These are phyloP conservation scores for Diaporthe humulicola DNA, from an alignment of 2,329 filamentous ascomycete species.

Conservation along the genomic window DNA sequence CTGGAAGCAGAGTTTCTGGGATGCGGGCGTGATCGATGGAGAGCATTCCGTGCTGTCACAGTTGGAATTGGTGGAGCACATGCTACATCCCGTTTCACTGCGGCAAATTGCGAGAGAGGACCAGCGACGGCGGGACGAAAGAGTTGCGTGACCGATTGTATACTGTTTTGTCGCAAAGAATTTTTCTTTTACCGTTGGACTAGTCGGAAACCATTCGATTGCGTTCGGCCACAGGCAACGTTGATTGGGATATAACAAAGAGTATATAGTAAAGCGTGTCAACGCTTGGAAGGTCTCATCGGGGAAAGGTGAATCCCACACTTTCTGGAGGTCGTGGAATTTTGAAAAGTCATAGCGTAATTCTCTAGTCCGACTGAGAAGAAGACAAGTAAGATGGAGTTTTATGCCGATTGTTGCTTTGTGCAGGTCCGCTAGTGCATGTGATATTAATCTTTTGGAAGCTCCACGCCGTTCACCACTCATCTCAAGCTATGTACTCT, in stretches of 20 bases:
- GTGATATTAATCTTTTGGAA: too few relatives aligned
- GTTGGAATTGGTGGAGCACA: neutral
- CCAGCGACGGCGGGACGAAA: neutral
- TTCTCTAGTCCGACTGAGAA: too few relatives aligned
- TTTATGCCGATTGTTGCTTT: too few relatives aligned
- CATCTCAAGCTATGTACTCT: too few relatives aligned
- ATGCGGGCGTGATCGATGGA: neutral
- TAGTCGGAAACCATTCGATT: neutral
- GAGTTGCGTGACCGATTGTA: neutral
- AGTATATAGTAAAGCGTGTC: neutral
- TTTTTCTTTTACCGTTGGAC: neutral
- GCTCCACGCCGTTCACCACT: too few relatives aligned
- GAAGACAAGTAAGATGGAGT: too few relatives aligned
- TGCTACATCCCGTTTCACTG: neutral
- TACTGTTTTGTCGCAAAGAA: neutral
- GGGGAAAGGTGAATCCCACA: too few relatives aligned
- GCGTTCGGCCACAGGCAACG: neutral
- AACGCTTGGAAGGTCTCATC: too few relatives aligned
- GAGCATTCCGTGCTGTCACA: neutral
- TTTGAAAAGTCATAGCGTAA: too few relatives aligned
- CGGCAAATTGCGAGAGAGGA: constrained; percentile 12
- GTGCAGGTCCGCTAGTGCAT: too few relatives aligned
- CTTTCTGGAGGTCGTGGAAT: too few relatives aligned
- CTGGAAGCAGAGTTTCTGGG: neutral
- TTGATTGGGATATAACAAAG: neutral